These are phyloP conservation scores for Lactifluus piperatus DNA, from an alignment of 768 basidiomycete species.

Conservation along the genomic window DNA sequence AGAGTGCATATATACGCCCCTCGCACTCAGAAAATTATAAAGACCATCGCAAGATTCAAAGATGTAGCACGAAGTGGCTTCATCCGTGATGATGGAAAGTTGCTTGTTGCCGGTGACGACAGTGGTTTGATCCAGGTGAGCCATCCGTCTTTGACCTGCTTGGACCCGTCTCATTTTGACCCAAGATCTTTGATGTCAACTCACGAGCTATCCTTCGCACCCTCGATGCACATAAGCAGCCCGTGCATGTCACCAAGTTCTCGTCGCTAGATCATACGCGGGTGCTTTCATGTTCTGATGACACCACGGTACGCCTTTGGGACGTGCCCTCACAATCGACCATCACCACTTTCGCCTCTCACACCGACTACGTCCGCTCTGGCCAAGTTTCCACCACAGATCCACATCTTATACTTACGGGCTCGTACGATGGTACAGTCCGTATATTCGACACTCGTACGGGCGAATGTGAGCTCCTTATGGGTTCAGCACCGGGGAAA, in stretches of 20 bases:
- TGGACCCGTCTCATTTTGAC: not conserved
- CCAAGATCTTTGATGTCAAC: slow-evolving; percentile 80
- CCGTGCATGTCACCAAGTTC: slow-evolving; percentile 92
- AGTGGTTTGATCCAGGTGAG: slow-evolving; percentile 74
- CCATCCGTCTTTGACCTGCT: not conserved
- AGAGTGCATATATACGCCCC: slow-evolving; percentile 94
- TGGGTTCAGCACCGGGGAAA: slow-evolving; percentile 37
- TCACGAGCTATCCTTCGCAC: slow-evolving; percentile 90
- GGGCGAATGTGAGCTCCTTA: slow-evolving; percentile 75
- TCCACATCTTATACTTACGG: slow-evolving; percentile 80
- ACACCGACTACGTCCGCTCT: slow-evolving; percentile 94
- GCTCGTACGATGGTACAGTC: slow-evolving; percentile 91
- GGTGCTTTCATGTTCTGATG: slow-evolving; percentile 91
- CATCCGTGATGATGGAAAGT: slow-evolving; percentile 88
- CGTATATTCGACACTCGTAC: slow-evolving; percentile 82
- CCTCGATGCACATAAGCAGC: slow-evolving; percentile 89
- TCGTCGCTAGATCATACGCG: slow-evolving; percentile 75
- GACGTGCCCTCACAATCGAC: slow-evolving; percentile 86
- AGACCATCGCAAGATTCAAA: slow-evolving; percentile 95
- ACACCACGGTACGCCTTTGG: slow-evolving; percentile 90
- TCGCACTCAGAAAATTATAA: slow-evolving; percentile 90
- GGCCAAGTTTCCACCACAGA: slow-evolving; percentile 80
- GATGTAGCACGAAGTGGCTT: slow-evolving; percentile 86
- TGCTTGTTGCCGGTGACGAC: slow-evolving; percentile 93
- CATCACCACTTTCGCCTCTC: slow-evolving; percentile 69